These are phyloP conservation scores for Neurospora sp. DNA, from an alignment of 495 filamentous ascomycete species.

Conservation along the genomic window DNA sequence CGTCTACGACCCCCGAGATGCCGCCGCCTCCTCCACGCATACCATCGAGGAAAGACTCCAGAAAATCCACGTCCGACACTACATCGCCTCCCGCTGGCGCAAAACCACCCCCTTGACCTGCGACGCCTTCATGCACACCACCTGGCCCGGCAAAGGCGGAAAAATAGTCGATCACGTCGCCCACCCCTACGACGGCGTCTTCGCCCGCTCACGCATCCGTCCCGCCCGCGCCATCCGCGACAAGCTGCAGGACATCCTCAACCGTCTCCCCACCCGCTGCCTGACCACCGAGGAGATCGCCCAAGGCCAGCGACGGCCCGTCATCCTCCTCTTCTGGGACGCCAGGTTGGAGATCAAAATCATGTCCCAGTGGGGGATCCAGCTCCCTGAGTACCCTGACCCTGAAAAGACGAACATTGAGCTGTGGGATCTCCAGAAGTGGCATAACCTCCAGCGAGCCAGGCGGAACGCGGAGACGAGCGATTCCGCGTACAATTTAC, in stretches of 20 bases:
- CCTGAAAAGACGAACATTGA: background rate
- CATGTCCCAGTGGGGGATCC: background rate
- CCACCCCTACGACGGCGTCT: background rate
- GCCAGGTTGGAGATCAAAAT: background rate
- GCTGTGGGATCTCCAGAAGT: background rate
- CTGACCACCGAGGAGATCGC: background rate
- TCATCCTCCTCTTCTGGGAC: background rate
- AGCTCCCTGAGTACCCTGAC: background rate
- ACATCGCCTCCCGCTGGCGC: background rate
- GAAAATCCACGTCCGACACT: background rate
- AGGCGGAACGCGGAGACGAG: background rate
- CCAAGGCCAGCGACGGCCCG: background rate
- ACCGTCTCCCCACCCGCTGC: background rate
- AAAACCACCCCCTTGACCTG: background rate
- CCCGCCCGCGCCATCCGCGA: background rate
- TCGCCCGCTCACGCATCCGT: background rate
- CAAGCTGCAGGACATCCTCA: background rate
- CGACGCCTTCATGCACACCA: background rate
- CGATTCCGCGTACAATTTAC: background rate
- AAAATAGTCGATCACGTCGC: background rate
- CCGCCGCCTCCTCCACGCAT: background rate
- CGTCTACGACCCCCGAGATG: background rate
- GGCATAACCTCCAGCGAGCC: background rate
- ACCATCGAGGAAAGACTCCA: background rate
- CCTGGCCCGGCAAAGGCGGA: background rate